Conservation (phyloP, 352 stramenopile genomes). For the Pythium chondricola region DNA sequence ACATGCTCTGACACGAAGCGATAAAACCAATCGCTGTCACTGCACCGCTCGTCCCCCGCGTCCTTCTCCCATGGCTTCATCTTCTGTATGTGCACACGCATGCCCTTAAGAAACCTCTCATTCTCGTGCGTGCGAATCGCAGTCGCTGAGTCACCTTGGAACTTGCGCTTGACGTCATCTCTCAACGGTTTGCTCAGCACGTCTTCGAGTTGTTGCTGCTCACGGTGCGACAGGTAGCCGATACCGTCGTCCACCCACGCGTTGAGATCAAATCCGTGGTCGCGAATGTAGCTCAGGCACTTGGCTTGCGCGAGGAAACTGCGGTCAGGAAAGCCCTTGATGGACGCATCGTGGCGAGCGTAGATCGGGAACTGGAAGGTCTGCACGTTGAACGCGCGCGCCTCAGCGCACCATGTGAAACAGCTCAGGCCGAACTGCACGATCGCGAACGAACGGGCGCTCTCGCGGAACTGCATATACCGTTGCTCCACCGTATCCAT, state of each 20-base stretch:
- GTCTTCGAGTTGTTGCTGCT: constrained; percentile 21
- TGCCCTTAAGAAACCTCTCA: constrained; percentile 10
- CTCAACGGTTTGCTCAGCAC: constrained; percentile 8
- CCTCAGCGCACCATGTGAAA: constrained; percentile 47
- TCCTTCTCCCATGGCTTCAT: neutral
- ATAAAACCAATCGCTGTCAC: too few relatives aligned
- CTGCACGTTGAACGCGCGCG: constrained; percentile 40
- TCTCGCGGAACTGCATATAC: constrained; percentile 51
- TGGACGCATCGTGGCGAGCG: constrained; percentile 14
- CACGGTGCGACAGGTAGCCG: constrained; percentile 55
- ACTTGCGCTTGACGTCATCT: constrained; percentile 17
- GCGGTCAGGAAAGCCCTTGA: constrained; percentile 28
- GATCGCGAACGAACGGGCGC: constrained; percentile 52
- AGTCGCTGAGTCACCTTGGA: constrained; percentile 5
- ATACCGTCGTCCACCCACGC: constrained; percentile 68
- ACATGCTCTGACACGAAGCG: constrained; percentile 7
- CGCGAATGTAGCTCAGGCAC: constrained; percentile 69
- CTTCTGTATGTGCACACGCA: constrained; percentile 8
- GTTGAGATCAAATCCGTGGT: constrained; percentile 78
- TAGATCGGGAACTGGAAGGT: constrained; percentile 79
- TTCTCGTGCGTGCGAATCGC: constrained; percentile 13
- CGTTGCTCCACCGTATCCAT: constrained; percentile 70
- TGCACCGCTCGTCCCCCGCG: neutral
- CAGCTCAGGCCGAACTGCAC: constrained; percentile 72
- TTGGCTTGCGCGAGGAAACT: constrained; percentile 66